A percentile compares a stretch with the other conserved stretches of the same genome.
Evolutionary conservation across 2,329 filamentous ascomycete genomes (phyloP).

Genomic region (Juglanconis juglandina): DNA sequence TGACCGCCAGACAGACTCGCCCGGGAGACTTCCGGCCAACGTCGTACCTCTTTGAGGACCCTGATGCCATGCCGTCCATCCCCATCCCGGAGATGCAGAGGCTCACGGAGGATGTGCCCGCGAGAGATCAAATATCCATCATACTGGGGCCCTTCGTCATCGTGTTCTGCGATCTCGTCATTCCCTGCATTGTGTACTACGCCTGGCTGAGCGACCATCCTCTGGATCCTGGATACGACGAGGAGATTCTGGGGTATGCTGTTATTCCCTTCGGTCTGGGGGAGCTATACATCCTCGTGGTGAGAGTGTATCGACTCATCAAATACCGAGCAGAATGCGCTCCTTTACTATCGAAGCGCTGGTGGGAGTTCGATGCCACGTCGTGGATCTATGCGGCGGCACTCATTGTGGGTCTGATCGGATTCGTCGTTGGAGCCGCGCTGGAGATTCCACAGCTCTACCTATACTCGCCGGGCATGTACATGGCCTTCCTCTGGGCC

Average conservation of each 20-base stretch:
- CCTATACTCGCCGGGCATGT: slow-evolving; percentile 7
- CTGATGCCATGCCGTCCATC: not conserved
- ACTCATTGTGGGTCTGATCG: slow-evolving; percentile 2
- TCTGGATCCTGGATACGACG: not conserved
- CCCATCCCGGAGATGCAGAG: slow-evolving; percentile 11
- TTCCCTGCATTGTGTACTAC: slow-evolving; percentile 18
- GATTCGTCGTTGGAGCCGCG: slow-evolving; percentile 12
- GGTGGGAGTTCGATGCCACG: slow-evolving; percentile 15
- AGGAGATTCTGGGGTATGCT: slow-evolving; percentile 60
- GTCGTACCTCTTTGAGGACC: slow-evolving; percentile 12
- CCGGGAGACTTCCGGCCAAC: not conserved
- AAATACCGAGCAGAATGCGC: slow-evolving; percentile 10
- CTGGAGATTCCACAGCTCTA: slow-evolving; percentile 8
- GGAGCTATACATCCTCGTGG: slow-evolving; percentile 19
- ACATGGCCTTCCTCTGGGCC: slow-evolving; percentile 10
- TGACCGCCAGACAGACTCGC: not conserved
- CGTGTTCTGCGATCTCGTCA: slow-evolving; percentile 13
- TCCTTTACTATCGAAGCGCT: slow-evolving; percentile 5
- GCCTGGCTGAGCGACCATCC: slow-evolving; percentile 1
- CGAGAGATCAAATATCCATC: slow-evolving; percentile 11
- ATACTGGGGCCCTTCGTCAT: slow-evolving; percentile 12
- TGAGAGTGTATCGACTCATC: slow-evolving; percentile 9
- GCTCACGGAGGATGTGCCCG: slow-evolving; percentile 8
- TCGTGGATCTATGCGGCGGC: slow-evolving; percentile 14
- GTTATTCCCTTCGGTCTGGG: slow-evolving; percentile 48